Base-by-base conservation (phyloP, 805 yeast species). In the Spathaspora sp. region DNA sequence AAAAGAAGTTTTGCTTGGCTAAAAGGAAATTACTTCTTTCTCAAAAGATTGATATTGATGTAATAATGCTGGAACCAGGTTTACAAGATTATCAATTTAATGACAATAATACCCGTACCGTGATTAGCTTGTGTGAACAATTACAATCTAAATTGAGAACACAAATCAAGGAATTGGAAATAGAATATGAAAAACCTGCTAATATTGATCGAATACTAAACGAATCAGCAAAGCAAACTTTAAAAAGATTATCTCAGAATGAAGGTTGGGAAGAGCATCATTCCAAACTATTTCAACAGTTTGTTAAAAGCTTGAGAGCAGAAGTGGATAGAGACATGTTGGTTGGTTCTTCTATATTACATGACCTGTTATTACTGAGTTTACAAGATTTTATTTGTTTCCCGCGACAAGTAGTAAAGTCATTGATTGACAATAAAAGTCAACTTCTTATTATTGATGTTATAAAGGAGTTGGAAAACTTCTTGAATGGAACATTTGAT, bases 241-340 rank as follows among this genome's bases (percentile, higher is more conserved):
- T 80, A n/a, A 66, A 68, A 32, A 74, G 75, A 49, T 62, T 86
- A 17, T 60, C 69, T 40, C 86, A 84, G 49, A 63, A 78, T 57
- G 86, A 82, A 32, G 69, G 77, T 3, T 87, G 92, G 91, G 57
- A 70, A 14, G 73, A 69, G 0, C 58, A 62, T 31, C 81, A 82
- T 62, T 67, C 78, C 2, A 49, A 61, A 1, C 52, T 73, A 0
- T 80, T 77, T 51, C 75, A 78, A 14, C 60, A 67, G 2, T 65
- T 73, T 45, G 60, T 82, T 3, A 63, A 67, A 0, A 60, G 74
- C 29, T 63, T 85, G 35, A 76, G 73, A 32, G 81, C 79, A 20
- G 63, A 75, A 0, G 65, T 81, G 2, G 83, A 83, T 42, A 75
- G 71, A 48, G 84, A 84, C 38, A 72, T 85, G 5, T 63, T 85